A percentile compares a stretch with the other conserved stretches of the same genome.
These are phyloP conservation scores for Cladosporium halotolerans DNA, from an alignment of 2,329 filamentous ascomycete genomes.

Conservation along the genomic window DNA sequence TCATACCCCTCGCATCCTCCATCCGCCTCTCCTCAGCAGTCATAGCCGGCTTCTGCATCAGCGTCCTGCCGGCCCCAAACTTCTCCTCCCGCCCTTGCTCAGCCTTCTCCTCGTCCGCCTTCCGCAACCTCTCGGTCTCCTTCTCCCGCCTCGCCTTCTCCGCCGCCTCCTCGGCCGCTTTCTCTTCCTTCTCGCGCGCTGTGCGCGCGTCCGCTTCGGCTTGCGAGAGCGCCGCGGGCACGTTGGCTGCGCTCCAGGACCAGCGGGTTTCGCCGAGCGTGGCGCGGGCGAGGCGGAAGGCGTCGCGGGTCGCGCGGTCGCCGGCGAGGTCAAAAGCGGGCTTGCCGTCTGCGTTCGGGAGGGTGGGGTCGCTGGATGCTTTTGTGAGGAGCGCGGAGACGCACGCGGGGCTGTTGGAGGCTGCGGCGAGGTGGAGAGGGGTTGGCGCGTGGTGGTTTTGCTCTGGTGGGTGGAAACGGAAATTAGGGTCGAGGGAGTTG, in stretches of 20 bases:
- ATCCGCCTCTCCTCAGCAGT: constrained; percentile 74
- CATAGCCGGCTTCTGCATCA: constrained; percentile 54
- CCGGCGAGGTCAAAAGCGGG: constrained; percentile 82
- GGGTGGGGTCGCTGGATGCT: constrained; percentile 65
- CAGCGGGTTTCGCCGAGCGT: constrained; percentile 72
- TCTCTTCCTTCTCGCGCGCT: constrained; percentile 63
- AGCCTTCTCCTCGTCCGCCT: constrained; percentile 56
- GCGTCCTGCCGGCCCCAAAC: constrained; percentile 42
- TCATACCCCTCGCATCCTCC: constrained; percentile 78
- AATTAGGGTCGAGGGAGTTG: constrained; percentile 65
- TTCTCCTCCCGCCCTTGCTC: constrained; percentile 47
- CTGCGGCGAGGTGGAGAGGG: constrained; percentile 77
- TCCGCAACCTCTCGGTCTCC: constrained; percentile 66
- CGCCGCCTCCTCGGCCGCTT: constrained; percentile 58
- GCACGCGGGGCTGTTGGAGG: constrained; percentile 71
- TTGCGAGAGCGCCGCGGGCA: constrained; percentile 66
- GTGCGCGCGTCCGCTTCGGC: constrained; percentile 64
- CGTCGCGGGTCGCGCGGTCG: constrained; percentile 78
- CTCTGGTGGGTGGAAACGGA: constrained; percentile 66
- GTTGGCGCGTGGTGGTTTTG: constrained; percentile 76
- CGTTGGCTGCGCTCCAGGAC: constrained; percentile 70
- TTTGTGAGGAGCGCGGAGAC: constrained; percentile 70
- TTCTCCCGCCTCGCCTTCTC: constrained; percentile 58
- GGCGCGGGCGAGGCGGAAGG: constrained; percentile 79
- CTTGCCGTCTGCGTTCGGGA: constrained; percentile 68